Base-by-base conservation (phyloP, 129 eudicot genomes). In the Chrysanthemum makinoi region DNA sequence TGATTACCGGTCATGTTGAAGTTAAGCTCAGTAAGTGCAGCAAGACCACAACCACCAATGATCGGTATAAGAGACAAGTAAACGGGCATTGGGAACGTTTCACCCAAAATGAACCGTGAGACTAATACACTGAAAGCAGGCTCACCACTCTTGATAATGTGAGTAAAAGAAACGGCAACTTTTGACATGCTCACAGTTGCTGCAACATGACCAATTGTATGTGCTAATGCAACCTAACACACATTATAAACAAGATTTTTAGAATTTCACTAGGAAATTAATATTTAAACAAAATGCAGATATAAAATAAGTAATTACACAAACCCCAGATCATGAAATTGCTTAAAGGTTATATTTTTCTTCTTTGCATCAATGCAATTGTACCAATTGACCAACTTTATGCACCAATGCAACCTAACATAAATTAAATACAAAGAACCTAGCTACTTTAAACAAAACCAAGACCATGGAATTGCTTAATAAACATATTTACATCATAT, bases 171-270 rank as follows among this genome's bases (percentile, higher is more conserved):
- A 72, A 88, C 90, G 9, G 95, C 95, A 22, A 88, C 95, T 80
- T 88, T 88, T 11, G 95, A 88, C 95, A 88, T 88, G 56, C 95
- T 88, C 69, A 88, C 90, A 26, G 95, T 88, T 69, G 95, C 90
- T 51, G 95, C 95, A 10, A 88, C 90, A 78, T 88, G 90, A 65
- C 95, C 95, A 74, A 88, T 88, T 49, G 95, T 85, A 82, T 88
- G 95, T 51, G 95, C 95, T 78, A 88, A 80, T 58, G 95, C 95
- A 82, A 85, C 91, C 95, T 85, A 83, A 19, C 24, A 57, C 62
- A 75, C 57, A 66, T 22, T 7, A 39, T 39, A 39, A 78, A 44
- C 30, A 78, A 56, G 43, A 48, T 9, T 72, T 9, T 72, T 53
- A 78, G 16, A 50, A 66, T 68, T 77, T 59, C 51, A 22, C 8